Evolutionary conservation across 192 early-diverging fungal genomes (phyloP).

Genomic region (Haplosporangium gracile): DNA sequence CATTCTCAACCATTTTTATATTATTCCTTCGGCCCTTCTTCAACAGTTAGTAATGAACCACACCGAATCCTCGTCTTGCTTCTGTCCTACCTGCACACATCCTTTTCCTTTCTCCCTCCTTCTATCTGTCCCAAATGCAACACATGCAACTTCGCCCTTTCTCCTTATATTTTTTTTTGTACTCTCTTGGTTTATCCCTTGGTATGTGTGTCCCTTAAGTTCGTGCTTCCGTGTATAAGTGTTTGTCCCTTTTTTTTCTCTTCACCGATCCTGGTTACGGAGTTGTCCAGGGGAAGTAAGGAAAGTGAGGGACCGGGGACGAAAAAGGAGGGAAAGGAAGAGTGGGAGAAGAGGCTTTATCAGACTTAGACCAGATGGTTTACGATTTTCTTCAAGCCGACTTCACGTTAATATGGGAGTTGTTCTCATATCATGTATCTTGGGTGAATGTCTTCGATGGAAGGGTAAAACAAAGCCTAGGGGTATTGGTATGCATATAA

Average conservation of each 20-base stretch:
- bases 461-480: too few species aligned
- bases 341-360: background rate
- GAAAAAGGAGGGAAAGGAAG: background rate
- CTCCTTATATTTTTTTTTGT: background rate
- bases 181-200: background rate
- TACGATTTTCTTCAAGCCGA: too few species aligned
- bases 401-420: too few species aligned
- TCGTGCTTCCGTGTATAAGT: background rate
- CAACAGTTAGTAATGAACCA: background rate
- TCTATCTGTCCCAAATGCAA: background rate
- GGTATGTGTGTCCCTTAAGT: background rate
- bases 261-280: background rate
- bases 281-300: background rate
- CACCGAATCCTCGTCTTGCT: background rate
- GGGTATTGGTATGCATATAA: too few species aligned
- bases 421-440: too few species aligned
- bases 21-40: background rate
- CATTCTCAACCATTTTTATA: background rate
- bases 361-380: background rate
- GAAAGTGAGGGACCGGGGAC: background rate
- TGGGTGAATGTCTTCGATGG: too few species aligned
- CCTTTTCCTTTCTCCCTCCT: background rate
- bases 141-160: background rate
- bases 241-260: background rate
- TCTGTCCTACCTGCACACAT: background rate